A percentile compares a stretch with the other conserved stretches of the same genome.
Conservation (phyloP, 129 eudicot genomes). For the Pulicaria dysenterica region DNA sequence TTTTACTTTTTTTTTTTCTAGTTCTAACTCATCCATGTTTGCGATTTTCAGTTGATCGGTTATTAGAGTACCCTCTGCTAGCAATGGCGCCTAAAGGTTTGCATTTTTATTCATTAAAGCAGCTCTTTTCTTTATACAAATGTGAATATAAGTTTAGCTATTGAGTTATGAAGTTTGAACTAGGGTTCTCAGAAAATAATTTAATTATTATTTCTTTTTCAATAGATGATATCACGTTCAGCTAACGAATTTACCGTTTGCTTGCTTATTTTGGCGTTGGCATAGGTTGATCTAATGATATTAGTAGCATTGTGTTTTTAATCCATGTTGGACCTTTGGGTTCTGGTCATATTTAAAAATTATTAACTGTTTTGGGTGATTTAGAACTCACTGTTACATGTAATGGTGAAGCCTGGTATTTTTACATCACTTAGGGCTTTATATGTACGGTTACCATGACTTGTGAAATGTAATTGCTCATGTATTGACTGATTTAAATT, state of each 20-base stretch:
- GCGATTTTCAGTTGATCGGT: constrained; percentile 18
- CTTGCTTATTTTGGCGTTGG: neutral
- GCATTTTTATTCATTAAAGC: neutral
- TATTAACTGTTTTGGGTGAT: too few relatives aligned
- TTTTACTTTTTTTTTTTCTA: neutral
- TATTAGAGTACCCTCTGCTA: constrained; percentile 15
- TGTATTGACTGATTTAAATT: too few relatives aligned
- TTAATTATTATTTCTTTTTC: neutral
- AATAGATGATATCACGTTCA: neutral
- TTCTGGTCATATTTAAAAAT: too few relatives aligned
- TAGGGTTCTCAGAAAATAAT: neutral
- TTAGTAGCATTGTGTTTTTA: too few relatives aligned
- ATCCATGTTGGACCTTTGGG: too few relatives aligned
- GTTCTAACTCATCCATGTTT: neutral
- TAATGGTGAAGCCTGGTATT: too few relatives aligned
- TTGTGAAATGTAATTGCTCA: too few relatives aligned
- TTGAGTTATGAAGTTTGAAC: neutral
- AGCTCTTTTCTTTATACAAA: neutral
- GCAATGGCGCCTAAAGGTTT: constrained; percentile 40
- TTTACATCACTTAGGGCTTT: too few relatives aligned
- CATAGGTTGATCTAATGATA: too few relatives aligned
- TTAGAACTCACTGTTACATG: too few relatives aligned
- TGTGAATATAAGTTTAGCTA: neutral
- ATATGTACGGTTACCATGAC: too few relatives aligned
- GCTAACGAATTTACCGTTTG: neutral